A percentile compares a stretch with the other conserved stretches of the same genome.
These are phyloP conservation scores for Hypoxylon intermedium DNA, from an alignment of 495 filamentous ascomycete species.

Conservation along the genomic window DNA sequence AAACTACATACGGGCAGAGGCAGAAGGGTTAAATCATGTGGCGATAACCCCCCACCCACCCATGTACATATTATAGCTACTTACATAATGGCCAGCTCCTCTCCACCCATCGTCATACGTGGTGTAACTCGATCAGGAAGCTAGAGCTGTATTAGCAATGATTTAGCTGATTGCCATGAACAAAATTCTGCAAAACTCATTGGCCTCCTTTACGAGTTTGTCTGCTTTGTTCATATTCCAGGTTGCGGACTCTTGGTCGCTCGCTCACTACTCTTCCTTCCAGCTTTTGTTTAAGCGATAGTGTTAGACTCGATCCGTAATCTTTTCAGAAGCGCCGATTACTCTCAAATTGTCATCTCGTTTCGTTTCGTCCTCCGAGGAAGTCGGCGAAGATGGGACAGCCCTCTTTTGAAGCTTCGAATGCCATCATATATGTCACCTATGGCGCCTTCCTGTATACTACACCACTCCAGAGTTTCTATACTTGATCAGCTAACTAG, in stretches of 20 bases:
- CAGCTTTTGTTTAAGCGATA: background rate
- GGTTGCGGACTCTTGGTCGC: background rate
- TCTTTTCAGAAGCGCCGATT: background rate
- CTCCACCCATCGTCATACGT: background rate
- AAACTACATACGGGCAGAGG: no score
- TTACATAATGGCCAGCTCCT: background rate
- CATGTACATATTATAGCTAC: no score
- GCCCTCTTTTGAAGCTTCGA: constrained; percentile 72
- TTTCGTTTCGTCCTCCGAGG: background rate
- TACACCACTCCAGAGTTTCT: background rate
- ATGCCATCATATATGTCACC: constrained; percentile 77
- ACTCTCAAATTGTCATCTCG: background rate
- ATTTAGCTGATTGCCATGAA: constrained; percentile 11
- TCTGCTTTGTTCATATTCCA: background rate
- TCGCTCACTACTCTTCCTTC: background rate
- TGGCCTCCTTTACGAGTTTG: background rate
- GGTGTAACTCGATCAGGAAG: constrained; percentile 28
- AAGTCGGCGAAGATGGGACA: constrained; percentile 62
- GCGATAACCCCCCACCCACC: no score
- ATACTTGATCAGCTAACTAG: constrained; percentile 6
- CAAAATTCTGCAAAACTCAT: constrained; percentile 8
- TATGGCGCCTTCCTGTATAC: constrained; percentile 75
- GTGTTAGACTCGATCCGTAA: background rate
- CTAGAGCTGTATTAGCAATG: background rate
- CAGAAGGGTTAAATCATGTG: no score